Base-by-base conservation (phyloP, 305 asterid genomes). In the Fraxinus velutina region DNA sequence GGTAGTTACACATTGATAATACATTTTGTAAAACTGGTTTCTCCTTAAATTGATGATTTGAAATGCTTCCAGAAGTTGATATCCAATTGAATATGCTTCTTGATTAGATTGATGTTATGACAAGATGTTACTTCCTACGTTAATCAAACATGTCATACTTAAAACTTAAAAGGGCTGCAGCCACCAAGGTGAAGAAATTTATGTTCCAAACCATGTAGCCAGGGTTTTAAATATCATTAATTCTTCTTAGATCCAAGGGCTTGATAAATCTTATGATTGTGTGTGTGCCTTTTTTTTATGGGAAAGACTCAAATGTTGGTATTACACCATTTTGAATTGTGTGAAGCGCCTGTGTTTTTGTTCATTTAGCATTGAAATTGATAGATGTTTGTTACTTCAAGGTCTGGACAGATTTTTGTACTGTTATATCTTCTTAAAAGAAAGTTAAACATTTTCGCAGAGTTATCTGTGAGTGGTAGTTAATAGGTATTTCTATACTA, bases 401-500 rank as follows among this genome's bases (percentile, higher is more conserved):
- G 33, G 73, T 9, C 42, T 83, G 9, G 39, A 66, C 73, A 77
- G 81, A 44, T 6, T 29, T 2, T 76, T 50, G 74, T 81, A 32
- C 27, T 75, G 36, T 47, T 80, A 50, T 22, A 47, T 76, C 44
- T 57, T 13, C 27, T 44, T 9, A 44, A 15, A 42, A 78, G 78
- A 32, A 79, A 71, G 42, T 78, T 75, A 2, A 12, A 68, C 17
- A 29, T 29, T 68, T 68, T 27, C 36, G 0, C 19, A 0, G 39
- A 29, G 74, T 29, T 27, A 68, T 66, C 34, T 12, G 70, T 33
- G 76, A 60, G 39, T 39, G 60, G 79, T 42, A 34, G 37, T 76
- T 73, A 75, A 27, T 27, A 75, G 66, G 75, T 84, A 79, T 71
- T 42, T 21, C 62, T 30, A 30, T 79, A 2, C 90, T 87, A 77